Percentiles rank a stretch among this genome's conserved stretches.
Conservation (phyloP, 768 basidiomycete genomes). For the Boletellus sp. region DNA sequence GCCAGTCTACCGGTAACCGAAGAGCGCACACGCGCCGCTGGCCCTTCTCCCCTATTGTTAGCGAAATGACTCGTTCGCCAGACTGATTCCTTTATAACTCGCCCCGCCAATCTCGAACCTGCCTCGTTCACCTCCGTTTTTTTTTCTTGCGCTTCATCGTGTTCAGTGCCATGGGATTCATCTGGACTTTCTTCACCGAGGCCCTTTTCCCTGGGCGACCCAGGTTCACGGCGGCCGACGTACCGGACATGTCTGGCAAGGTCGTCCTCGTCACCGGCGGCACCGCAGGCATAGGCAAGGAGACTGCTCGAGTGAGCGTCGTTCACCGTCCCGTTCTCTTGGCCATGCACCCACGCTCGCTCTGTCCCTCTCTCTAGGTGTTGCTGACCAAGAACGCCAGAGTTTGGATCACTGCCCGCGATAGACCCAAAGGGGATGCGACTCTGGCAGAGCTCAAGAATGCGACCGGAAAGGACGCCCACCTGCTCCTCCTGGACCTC, state of each 20-base stretch:
- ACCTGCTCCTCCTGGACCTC: constrained; percentile 41
- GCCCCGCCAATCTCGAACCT: too few relatives aligned
- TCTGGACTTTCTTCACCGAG: too few relatives aligned
- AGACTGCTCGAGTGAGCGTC: constrained; percentile 6
- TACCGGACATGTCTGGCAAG: constrained; percentile 18
- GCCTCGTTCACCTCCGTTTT: too few relatives aligned
- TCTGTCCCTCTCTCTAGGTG: not conserved
- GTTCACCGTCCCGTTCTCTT: not conserved
- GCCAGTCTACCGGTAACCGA: too few relatives aligned
- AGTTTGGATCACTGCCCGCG: not conserved
- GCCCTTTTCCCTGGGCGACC: too few relatives aligned
- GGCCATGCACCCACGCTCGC: not conserved
- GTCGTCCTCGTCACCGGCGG: constrained; percentile 20
- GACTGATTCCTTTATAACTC: too few relatives aligned
- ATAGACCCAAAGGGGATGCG: too few relatives aligned
- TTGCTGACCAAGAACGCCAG: constrained; percentile 1
- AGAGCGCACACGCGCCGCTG: too few relatives aligned
- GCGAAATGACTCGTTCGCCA: too few relatives aligned
- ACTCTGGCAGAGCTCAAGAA: constrained; percentile 17
- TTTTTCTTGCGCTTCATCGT: not conserved
- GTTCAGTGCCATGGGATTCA: not conserved
- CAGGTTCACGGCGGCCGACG: constrained; percentile 2
- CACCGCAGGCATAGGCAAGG: constrained; percentile 20
- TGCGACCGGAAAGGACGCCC: constrained; percentile 24
- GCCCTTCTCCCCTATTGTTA: too few relatives aligned